A percentile compares a stretch with the other conserved stretches of the same genome.
These are phyloP conservation scores for Onygenales sp. DNA, from an alignment of 2,329 filamentous ascomycete genomes.

Conservation along the genomic window DNA sequence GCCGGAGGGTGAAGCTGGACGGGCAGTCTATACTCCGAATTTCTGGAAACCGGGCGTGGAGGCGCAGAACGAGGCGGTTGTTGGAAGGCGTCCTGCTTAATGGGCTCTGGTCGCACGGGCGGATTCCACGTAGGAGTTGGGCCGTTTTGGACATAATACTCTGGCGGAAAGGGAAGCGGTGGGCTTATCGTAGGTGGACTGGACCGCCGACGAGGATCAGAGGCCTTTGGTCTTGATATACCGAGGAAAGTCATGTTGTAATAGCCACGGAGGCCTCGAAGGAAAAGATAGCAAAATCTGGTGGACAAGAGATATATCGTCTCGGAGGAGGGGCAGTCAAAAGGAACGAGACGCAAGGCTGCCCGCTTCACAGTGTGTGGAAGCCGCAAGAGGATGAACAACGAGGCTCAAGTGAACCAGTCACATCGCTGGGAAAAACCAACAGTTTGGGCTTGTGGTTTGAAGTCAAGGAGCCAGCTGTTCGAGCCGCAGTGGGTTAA, in stretches of 20 bases:
- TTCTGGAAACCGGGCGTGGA: neutral
- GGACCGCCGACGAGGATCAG: neutral
- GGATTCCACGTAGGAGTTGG: neutral
- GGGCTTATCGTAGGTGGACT: neutral
- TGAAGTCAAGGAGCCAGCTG: neutral
- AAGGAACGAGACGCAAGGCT: neutral
- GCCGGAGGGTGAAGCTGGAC: neutral
- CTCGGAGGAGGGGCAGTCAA: neutral
- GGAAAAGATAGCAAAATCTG: too few species aligned
- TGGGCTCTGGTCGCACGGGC: neutral
- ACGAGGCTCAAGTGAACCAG: neutral
- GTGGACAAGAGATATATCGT: neutral
- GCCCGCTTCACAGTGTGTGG: neutral
- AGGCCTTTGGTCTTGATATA: neutral
- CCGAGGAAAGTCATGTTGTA: neutral
- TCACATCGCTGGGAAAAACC: neutral
- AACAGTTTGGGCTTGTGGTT: neutral
- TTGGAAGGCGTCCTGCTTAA: neutral
- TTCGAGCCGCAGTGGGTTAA: neutral
- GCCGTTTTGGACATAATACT: neutral
- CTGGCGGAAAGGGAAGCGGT: neutral
- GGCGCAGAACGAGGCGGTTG: neutral
- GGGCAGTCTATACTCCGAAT: neutral
- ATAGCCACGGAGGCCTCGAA: too few species aligned
- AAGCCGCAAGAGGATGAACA: neutral